Evolutionary conservation across 768 basidiomycete genomes (phyloP).

Genomic region (Rhizopogon sp.): DNA sequence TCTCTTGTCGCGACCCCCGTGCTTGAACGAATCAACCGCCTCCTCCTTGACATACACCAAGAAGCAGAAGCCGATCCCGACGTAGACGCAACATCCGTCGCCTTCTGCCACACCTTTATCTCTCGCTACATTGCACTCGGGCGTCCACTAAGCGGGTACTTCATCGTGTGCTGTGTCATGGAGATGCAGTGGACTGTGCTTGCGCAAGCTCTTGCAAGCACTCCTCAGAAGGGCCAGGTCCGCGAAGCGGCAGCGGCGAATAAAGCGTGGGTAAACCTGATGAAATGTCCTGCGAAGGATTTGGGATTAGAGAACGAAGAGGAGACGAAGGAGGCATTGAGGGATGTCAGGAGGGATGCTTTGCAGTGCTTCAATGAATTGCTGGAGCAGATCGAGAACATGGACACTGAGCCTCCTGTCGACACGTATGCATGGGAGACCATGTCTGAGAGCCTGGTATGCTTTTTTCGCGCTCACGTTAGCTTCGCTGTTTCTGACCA

Average conservation of each 20-base stretch:
- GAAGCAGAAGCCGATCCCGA: conserved; percentile 42
- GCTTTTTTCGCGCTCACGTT: neutral
- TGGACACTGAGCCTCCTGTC: conserved; percentile 72
- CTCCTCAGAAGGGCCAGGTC: conserved; percentile 20
- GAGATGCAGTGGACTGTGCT: conserved; percentile 85
- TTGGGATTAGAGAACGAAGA: conserved; percentile 33
- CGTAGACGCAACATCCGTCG: conserved; percentile 34
- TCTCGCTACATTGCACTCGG: conserved; percentile 71
- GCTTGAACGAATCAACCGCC: conserved; percentile 69
- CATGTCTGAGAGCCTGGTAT: conserved; percentile 85
- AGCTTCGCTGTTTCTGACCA: neutral
- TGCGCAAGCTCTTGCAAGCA: conserved; percentile 56
- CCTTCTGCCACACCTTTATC: conserved; percentile 64
- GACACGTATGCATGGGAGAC: conserved; percentile 94
- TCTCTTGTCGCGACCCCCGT: conserved; percentile 59
- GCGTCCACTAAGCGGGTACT: conserved; percentile 81
- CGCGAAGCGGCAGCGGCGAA: conserved; percentile 75
- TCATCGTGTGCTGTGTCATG: conserved; percentile 84
- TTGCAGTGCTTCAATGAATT: conserved; percentile 77
- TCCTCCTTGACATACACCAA: conserved; percentile 56
- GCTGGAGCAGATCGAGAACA: conserved; percentile 72
- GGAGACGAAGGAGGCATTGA: conserved; percentile 35
- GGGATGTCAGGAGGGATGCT: conserved; percentile 50
- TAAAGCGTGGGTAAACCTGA: conserved; percentile 70
- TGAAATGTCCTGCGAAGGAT: conserved; percentile 42